Percentiles rank a stretch among this genome's conserved stretches.
phyloP scores from a whole-genome alignment of 2,329 filamentous ascomycete genomes.

The Blumeria graminis region DNA sequence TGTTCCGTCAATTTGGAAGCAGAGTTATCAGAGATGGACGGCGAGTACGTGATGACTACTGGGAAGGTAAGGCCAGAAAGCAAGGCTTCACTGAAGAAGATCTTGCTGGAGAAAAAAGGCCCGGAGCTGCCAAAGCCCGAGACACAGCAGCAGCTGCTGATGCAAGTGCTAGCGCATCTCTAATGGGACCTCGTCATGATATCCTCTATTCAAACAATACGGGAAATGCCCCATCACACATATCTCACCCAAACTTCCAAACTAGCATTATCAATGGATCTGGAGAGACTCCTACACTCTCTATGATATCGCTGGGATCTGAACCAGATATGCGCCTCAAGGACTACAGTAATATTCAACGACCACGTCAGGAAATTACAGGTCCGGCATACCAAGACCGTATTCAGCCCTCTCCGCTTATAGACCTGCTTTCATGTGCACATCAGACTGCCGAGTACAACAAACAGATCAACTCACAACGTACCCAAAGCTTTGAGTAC shows the following conservation, averaged over 20 bases:
- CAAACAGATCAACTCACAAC: slow-evolving; percentile 57
- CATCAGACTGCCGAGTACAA: slow-evolving; percentile 81
- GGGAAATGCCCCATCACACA: slow-evolving; percentile 33
- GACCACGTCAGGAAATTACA: slow-evolving; percentile 71
- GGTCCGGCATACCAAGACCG: slow-evolving; percentile 76
- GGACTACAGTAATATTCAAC: slow-evolving; percentile 64
- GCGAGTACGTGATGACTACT: slow-evolving; percentile 90
- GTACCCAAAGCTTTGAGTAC: slow-evolving; percentile 55
- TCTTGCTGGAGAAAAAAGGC: slow-evolving; percentile 82
- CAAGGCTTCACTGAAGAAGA: slow-evolving; percentile 97
- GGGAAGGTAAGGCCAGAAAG: slow-evolving; percentile 90
- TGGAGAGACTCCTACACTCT: slow-evolving; percentile 46
- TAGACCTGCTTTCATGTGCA: slow-evolving; percentile 66
- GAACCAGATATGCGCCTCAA: slow-evolving; percentile 54
- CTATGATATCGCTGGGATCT: slow-evolving; percentile 62
- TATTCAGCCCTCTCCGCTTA: slow-evolving; percentile 47
- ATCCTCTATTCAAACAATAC: slow-evolving; percentile 68
- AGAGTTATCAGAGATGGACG: slow-evolving; percentile 75
- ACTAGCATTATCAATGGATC: slow-evolving; percentile 44
- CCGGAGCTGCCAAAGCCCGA: slow-evolving; percentile 69
- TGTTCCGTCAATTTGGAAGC: slow-evolving; percentile 97
- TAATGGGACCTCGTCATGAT: slow-evolving; percentile 49
- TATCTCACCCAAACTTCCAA: slow-evolving; percentile 45
- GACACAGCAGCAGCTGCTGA: slow-evolving; percentile 55
- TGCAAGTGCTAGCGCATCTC: slow-evolving; percentile 29